Base-by-base conservation (phyloP, 164 flowering plant species). In the Vitis vinifera region DNA sequence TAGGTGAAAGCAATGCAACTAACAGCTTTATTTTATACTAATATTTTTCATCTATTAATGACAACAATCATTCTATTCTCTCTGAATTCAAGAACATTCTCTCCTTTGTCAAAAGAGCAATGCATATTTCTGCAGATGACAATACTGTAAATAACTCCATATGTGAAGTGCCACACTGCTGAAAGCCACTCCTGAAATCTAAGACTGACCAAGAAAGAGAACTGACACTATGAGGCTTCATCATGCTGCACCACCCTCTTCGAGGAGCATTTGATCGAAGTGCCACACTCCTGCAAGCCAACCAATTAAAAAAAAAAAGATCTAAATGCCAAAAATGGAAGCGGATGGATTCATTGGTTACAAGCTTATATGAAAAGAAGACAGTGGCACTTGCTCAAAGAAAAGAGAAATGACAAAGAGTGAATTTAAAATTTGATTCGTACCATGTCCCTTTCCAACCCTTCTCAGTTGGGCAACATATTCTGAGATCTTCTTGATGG, bases 211-310 rank as follows among this genome's bases (percentile, higher is more conserved):
- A 31, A 31, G 37, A 31, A 31, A 31, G 37, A 31, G 37, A 31
- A 31, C 37, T 31, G 37, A 31, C 17, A 23, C 10, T n/a, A 47
- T 8, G 23, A 15, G 29, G 37, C 66, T 17, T 52, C 62, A 63
- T 55, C 37, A 63, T 17, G 59, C 70, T 30, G 68, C 77, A 56
- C 12, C 76, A 19, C 63, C 80, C 17, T 80, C 73, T 11, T 81
- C 58, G 37, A 86, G 86, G 4, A 88, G 90, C 86, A 56, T 81
- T 71, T 88, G 89, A 76, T 88, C 88, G 56, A 88, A 86, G 77
- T 87, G 92, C 90, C 92, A 86, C 13, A 87, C 88, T 51, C 92
- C 90, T 88, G 84, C 79, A 84, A 69, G 60, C 47, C 63, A 51
- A 16, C n/a, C 10, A 59, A 53, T 10, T 12, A n/a, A 49, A 19